phyloP scores from a whole-genome alignment of 352 stramenopile species.

The Elongisporangium anandrum region DNA sequence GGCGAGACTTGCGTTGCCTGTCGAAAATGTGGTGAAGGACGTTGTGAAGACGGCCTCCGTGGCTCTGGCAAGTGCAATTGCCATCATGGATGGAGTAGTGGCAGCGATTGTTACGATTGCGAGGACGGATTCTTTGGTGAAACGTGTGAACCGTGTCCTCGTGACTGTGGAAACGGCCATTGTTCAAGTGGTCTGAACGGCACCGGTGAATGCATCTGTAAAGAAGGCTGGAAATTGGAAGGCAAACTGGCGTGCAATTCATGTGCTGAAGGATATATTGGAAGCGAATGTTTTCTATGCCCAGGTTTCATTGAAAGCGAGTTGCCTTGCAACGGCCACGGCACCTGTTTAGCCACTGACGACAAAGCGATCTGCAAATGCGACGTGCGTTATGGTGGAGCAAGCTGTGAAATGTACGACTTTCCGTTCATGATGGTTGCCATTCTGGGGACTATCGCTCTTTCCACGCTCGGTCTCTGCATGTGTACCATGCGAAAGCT shows the following conservation, averaged over 20 bases:
- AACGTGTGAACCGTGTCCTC: slow-evolving; percentile 58
- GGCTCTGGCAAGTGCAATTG: slow-evolving; percentile 81
- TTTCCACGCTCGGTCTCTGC: slow-evolving; percentile 80
- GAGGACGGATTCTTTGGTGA: slow-evolving; percentile 79
- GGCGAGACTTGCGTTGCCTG: slow-evolving; percentile 64
- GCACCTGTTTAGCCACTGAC: slow-evolving; percentile 50
- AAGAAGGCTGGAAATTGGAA: slow-evolving; percentile 67
- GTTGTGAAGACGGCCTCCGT: slow-evolving; percentile 75
- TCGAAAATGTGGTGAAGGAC: slow-evolving; percentile 71
- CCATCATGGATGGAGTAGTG: slow-evolving; percentile 66
- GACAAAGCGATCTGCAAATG: slow-evolving; percentile 61
- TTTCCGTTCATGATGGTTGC: slow-evolving; percentile 82
- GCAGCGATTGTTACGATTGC: slow-evolving; percentile 82
- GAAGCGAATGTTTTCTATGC: slow-evolving; percentile 59
- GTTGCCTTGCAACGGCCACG: slow-evolving; percentile 65
- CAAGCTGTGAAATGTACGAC: slow-evolving; percentile 79
- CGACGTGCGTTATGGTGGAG: slow-evolving; percentile 67
- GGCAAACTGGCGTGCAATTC: slow-evolving; percentile 60
- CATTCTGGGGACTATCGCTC: slow-evolving; percentile 68
- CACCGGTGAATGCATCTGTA: slow-evolving; percentile 72
- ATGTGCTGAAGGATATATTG: slow-evolving; percentile 77
- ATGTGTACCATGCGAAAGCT: slow-evolving; percentile 85
- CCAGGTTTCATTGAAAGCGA: slow-evolving; percentile 73
- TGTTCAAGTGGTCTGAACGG: slow-evolving; percentile 77
- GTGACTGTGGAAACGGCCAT: slow-evolving; percentile 66